These are phyloP conservation scores for Colletotrichum orbiculare DNA, from an alignment of 2,329 filamentous ascomycete genomes.

Conservation along the genomic window DNA sequence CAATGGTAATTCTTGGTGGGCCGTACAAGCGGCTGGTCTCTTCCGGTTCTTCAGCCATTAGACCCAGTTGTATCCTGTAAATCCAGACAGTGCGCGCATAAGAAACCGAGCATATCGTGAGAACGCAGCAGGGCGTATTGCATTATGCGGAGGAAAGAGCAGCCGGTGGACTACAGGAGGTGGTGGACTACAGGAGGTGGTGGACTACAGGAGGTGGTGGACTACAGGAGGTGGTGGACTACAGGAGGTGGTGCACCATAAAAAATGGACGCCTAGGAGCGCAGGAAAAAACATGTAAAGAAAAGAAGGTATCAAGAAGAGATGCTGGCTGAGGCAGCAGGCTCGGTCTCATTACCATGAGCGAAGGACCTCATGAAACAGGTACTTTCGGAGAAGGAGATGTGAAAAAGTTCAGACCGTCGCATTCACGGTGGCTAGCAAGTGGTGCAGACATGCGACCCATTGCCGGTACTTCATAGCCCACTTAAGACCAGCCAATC, in stretches of 20 bases:
- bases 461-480: conserved; percentile 25
- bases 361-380: conserved; percentile 17
- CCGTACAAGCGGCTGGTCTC: conserved; percentile 36
- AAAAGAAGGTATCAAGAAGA: conserved; percentile 18
- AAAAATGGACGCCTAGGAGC: background rate
- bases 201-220: background rate
- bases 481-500: conserved; percentile 23
- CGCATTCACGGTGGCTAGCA: conserved; percentile 6
- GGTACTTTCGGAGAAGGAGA: conserved; percentile 11
- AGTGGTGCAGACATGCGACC: conserved; percentile 16
- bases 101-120: conserved; percentile 34
- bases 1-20: conserved; percentile 35
- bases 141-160: conserved; percentile 26
- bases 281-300: background rate
- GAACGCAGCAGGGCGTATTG: conserved; percentile 25
- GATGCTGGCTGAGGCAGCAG: conserved; percentile 23
- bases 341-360: conserved; percentile 22
- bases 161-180: conserved; percentile 4
- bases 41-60: conserved; percentile 36
- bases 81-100: conserved; percentile 26
- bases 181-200: background rate
- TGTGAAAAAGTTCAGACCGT: conserved; percentile 31
- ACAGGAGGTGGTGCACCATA: conserved; percentile 13
- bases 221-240: too few species aligned
- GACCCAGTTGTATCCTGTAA: conserved; percentile 28